Conservation (phyloP, 768 basidiomycete species). For the Omphalotus guepiniiformis region DNA sequence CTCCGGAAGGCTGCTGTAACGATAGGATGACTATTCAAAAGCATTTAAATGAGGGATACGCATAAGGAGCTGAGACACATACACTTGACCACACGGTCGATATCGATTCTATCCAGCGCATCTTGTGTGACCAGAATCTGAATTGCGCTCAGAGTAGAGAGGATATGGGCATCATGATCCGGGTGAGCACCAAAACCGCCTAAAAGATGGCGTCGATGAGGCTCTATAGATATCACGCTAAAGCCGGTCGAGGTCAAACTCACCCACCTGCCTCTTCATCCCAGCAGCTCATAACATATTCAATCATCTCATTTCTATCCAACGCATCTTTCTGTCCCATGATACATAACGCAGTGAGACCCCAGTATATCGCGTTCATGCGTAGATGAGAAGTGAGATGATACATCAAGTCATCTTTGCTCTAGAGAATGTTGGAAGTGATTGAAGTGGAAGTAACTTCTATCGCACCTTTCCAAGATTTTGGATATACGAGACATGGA, state of each 20-base stretch:
- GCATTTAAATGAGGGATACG: neutral
- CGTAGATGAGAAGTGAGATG: constrained; percentile 92
- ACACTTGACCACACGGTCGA: constrained; percentile 74
- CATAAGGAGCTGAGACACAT: constrained; percentile 19
- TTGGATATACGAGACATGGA: constrained; percentile 76
- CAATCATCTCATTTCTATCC: constrained; percentile 77
- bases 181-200: constrained; percentile 93
- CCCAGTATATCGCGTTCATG: constrained; percentile 97
- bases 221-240: neutral
- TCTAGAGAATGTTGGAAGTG: constrained; percentile 34
- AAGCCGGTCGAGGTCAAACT: neutral
- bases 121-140: constrained; percentile 88
- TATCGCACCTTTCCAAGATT: constrained; percentile 61
- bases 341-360: constrained; percentile 78
- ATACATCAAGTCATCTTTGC: constrained; percentile 80
- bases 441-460: no score
- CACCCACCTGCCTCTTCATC: constrained; percentile 75
- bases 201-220: constrained; percentile 23
- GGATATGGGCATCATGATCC: constrained; percentile 86
- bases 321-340: constrained; percentile 80
- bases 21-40: constrained; percentile 66
- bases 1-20: constrained; percentile 80
- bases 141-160: constrained; percentile 84
- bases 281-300: constrained; percentile 94
- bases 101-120: constrained; percentile 68